Conservation (phyloP, 2,329 filamentous ascomycete genomes). For the Cladobotryum protrusum region DNA sequence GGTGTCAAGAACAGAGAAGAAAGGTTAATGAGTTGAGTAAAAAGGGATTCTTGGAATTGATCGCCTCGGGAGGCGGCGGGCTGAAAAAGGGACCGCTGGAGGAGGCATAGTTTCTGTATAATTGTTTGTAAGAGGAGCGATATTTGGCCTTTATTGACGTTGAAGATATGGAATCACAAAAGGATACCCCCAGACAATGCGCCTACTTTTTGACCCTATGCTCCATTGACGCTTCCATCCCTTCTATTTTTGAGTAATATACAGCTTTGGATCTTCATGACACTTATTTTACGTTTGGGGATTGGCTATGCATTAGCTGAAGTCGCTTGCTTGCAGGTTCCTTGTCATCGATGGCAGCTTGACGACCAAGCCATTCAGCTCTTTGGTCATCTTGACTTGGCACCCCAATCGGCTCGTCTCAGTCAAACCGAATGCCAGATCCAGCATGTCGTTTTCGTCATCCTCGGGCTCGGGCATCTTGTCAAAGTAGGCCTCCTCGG, state of each 20-base stretch:
- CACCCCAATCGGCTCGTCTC: constrained; percentile 81
- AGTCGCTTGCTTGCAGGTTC: constrained; percentile 94
- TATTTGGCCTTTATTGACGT: constrained; percentile 12
- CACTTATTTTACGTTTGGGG: not conserved
- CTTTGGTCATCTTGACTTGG: constrained; percentile 86
- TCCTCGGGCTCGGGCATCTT: constrained; percentile 72
- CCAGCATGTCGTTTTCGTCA: constrained; percentile 85
- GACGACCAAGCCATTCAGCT: constrained; percentile 79
- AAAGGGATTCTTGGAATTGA: constrained; percentile 90
- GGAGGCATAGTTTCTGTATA: constrained; percentile 34
- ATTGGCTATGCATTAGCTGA: constrained; percentile 37
- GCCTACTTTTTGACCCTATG: constrained; percentile 1
- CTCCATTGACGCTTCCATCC: constrained; percentile 2
- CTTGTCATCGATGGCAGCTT: constrained; percentile 88
- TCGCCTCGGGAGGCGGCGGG: constrained; percentile 57
- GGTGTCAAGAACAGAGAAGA: constrained; percentile 77
- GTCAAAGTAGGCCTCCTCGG: constrained; percentile 67
- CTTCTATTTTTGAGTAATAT: constrained; percentile 5
- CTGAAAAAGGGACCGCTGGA: constrained; percentile 54
- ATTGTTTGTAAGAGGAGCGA: constrained; percentile 23
- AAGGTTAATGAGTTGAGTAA: constrained; percentile 94
- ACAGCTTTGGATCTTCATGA: constrained; percentile 2
- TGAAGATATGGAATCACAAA: constrained; percentile 6
- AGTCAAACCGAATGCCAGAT: constrained; percentile 82
- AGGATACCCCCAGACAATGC: constrained; percentile 9